phyloP scores from a whole-genome alignment of 345 rosid genomes.

The Eucalyptus erythrocorys region DNA sequence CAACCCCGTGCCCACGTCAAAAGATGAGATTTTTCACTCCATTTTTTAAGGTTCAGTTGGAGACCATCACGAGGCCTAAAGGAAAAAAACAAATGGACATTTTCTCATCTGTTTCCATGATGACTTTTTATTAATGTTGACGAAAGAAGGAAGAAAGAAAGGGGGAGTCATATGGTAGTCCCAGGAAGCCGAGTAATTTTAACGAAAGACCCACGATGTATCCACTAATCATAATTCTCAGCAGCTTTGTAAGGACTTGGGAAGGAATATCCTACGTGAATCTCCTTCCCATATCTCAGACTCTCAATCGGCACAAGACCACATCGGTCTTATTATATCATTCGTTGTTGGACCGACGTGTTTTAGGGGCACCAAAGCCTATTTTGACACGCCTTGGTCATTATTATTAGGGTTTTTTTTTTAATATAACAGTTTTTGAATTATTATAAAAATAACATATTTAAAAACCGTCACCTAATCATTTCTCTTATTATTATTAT shows the following conservation, averaged over 20 bases:
- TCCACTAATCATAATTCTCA: not conserved
- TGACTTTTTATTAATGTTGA: not conserved
- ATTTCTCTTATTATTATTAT: not conserved
- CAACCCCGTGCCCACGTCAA: not conserved
- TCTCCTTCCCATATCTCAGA: not conserved
- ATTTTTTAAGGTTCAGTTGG: not conserved
- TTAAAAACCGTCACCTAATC: no score
- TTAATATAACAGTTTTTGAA: no score
- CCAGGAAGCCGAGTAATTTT: not conserved
- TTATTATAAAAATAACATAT: no score
- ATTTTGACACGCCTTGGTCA: not conserved
- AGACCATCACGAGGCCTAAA: not conserved
- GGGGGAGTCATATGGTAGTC: not conserved
- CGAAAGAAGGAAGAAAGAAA: not conserved
- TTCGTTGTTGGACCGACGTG: not conserved
- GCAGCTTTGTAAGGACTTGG: not conserved
- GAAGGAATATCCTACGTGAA: not conserved
- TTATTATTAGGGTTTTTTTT: not conserved
- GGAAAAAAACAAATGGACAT: not conserved
- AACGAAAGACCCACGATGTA: not conserved
- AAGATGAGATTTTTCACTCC: not conserved
- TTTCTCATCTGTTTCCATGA: not conserved
- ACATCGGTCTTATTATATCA: not conserved
- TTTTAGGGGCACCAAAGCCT: not conserved
- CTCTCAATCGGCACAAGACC: not conserved